Evolutionary conservation across 129 eudicot species (phyloP).

Genomic region (Dittrichia graveolens): DNA sequence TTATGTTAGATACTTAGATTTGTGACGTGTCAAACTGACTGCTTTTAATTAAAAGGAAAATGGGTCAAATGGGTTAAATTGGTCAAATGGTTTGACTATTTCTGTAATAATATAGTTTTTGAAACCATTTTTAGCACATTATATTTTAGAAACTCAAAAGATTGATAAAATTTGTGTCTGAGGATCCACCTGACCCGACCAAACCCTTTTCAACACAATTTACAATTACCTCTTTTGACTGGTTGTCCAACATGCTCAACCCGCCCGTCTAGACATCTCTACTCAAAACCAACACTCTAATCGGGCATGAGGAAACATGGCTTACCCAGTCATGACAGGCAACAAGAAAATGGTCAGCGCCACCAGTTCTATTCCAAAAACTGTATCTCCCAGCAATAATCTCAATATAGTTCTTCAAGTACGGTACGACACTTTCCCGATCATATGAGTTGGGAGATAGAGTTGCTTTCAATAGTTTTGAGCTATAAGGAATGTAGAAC

Average conservation of each 20-base stretch:
- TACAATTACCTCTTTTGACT: not conserved
- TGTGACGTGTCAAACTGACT: too few species aligned
- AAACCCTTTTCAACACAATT: not conserved
- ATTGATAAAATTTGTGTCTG: not conserved
- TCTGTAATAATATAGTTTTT: not conserved
- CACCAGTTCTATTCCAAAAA: slow-evolving; percentile 70
- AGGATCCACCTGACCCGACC: not conserved
- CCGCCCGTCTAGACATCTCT: not conserved
- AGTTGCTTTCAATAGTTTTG: slow-evolving; percentile 45
- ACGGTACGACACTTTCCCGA: slow-evolving; percentile 31
- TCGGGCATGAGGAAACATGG: not conserved
- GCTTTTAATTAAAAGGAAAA: too few species aligned
- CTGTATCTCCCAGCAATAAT: slow-evolving; percentile 37
- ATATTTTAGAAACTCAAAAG: not conserved
- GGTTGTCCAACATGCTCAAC: not conserved
- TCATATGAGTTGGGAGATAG: slow-evolving; percentile 47
- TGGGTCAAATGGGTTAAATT: not conserved
- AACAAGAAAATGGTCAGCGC: slow-evolving; percentile 68
- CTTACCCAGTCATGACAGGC: slow-evolving; percentile 82
- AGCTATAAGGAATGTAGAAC: slow-evolving; percentile 64
- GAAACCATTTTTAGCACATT: not conserved
- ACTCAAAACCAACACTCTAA: not conserved
- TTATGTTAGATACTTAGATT: too few species aligned
- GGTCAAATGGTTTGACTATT: not conserved
- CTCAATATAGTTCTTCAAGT: slow-evolving; percentile 43